Conservation (phyloP, 1,284 basidiomycete species). For the Cutaneotrichosporon cavernicola region DNA sequence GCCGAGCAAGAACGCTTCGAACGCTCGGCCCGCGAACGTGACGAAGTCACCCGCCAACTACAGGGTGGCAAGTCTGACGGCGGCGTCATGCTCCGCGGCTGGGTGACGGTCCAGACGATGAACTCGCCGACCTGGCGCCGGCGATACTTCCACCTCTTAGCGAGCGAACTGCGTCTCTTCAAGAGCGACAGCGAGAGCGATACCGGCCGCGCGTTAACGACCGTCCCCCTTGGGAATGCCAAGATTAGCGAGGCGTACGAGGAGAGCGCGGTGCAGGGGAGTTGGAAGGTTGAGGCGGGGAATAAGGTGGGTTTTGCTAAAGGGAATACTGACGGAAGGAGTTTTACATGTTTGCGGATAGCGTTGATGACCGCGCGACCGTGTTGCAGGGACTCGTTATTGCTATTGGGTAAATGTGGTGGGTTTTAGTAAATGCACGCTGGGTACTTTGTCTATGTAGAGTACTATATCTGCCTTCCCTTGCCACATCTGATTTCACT, state of each 20-base stretch:
- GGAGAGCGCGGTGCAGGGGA: slow-evolving; percentile 46
- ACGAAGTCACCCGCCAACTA: slow-evolving; percentile 17
- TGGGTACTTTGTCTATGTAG: too few relatives aligned
- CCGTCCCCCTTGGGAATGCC: slow-evolving; percentile 1
- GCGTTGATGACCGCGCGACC: slow-evolving; percentile 41
- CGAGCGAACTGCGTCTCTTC: slow-evolving; percentile 38
- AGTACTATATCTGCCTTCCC: too few relatives aligned
- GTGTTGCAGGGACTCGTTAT: slow-evolving; percentile 35
- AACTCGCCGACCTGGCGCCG: slow-evolving; percentile 44
- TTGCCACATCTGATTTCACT: too few relatives aligned
- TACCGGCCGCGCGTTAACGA: slow-evolving; percentile 8
- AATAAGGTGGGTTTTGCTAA: slow-evolving; percentile 31
- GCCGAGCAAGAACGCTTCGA: slow-evolving; percentile 6
- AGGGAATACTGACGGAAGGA: slow-evolving; percentile 25
- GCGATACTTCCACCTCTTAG: slow-evolving; percentile 42
- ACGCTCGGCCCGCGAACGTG: slow-evolving; percentile 13
- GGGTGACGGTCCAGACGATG: slow-evolving; percentile 46
- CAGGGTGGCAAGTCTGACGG: slow-evolving; percentile 29
- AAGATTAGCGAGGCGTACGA: slow-evolving; percentile 34
- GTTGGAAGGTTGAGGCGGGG: slow-evolving; percentile 39
- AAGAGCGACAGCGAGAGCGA: slow-evolving; percentile 25
- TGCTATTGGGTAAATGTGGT: slow-evolving; percentile 9
- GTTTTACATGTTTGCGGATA: slow-evolving; percentile 49
- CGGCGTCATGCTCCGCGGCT: slow-evolving; percentile 46
- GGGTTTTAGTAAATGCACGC: too few relatives aligned